Percentiles rank a stretch among this genome's conserved stretches.
These are phyloP conservation scores for Brassica rapa DNA, from an alignment of 345 rosid genomes.

Conservation along the genomic window DNA sequence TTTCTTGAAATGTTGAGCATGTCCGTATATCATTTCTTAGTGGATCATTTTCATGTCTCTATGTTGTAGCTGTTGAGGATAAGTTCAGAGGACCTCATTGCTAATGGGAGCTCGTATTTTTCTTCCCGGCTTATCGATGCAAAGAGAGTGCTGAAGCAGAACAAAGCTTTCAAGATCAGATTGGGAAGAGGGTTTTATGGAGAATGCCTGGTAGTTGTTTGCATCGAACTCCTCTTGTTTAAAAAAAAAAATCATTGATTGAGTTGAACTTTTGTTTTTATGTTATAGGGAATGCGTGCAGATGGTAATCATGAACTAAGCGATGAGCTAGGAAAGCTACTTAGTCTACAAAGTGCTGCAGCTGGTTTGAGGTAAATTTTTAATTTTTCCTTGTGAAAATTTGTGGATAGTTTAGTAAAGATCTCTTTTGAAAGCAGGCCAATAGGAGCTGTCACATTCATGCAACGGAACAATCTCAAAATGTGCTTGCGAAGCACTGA, in stretches of 20 bases:
- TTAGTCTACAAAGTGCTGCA: constrained; percentile 73
- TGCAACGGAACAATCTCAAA: constrained; percentile 76
- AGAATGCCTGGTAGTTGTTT: constrained; percentile 73
- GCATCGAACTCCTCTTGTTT: neutral
- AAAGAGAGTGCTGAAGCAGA: constrained; percentile 59
- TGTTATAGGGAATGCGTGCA: constrained; percentile 67
- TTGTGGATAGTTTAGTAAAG: neutral
- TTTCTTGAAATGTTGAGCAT: neutral
- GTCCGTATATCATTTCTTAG: neutral
- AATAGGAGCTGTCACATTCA: constrained; percentile 74
- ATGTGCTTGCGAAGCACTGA: constrained; percentile 84
- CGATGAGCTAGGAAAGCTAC: constrained; percentile 76
- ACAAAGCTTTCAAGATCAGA: constrained; percentile 57
- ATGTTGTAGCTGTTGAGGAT: constrained; percentile 59
- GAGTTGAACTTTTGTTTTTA: neutral
- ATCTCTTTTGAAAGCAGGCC: constrained; percentile 54
- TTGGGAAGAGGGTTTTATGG: constrained; percentile 93
- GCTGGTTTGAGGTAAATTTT: constrained; percentile 66
- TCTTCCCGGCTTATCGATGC: constrained; percentile 55
- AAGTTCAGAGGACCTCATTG: constrained; percentile 53
- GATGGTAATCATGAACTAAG: constrained; percentile 68
- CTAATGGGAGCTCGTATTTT: constrained; percentile 53
- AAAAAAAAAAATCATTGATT: constrained; percentile 1
- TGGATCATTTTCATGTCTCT: constrained; percentile 22
- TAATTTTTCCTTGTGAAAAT: neutral